These are phyloP conservation scores for Cordyceps militaris DNA, from an alignment of 2,329 filamentous ascomycete species.

Conservation along the genomic window DNA sequence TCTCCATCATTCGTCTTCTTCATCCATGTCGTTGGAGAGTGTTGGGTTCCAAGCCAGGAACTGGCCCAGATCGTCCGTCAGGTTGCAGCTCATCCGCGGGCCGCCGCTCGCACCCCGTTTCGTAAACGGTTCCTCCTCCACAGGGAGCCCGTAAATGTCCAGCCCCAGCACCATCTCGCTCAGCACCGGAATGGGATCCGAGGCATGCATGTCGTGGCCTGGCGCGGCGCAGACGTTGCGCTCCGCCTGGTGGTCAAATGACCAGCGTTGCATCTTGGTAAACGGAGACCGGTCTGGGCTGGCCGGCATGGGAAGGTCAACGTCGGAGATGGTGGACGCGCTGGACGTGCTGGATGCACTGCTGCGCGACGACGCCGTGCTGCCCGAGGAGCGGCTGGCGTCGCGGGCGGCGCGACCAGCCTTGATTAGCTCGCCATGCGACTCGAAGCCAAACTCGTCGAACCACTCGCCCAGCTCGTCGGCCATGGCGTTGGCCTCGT, in stretches of 20 bases:
- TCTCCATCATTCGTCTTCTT: conserved; percentile 20
- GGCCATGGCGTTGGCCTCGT: conserved; percentile 37
- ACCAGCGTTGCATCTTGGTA: conserved; percentile 3
- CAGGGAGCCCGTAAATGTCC: background rate
- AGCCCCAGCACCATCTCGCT: background rate
- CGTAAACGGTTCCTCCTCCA: background rate
- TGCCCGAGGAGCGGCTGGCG: conserved; percentile 15
- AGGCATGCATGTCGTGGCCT: background rate
- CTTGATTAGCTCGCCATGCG: conserved; percentile 33
- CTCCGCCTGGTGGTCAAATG: conserved; percentile 8
- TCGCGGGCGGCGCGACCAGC: background rate
- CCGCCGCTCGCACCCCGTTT: conserved; percentile 14
- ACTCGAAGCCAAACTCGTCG: conserved; percentile 40
- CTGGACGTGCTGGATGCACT: conserved; percentile 10
- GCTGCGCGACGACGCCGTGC: conserved; percentile 13
- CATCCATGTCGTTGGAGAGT: conserved; percentile 31
- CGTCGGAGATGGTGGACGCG: conserved; percentile 6
- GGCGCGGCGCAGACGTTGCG: background rate
- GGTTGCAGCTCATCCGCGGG: conserved; percentile 54
- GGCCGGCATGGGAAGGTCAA: conserved; percentile 10
- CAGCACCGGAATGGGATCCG: conserved; percentile 7
- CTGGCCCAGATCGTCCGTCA: conserved; percentile 51
- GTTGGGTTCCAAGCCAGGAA: conserved; percentile 52
- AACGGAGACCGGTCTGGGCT: conserved; percentile 17
- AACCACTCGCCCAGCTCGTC: conserved; percentile 46